phyloP scores from a whole-genome alignment of 108 stramenopile species.

The Thalassiosira profunda region DNA sequence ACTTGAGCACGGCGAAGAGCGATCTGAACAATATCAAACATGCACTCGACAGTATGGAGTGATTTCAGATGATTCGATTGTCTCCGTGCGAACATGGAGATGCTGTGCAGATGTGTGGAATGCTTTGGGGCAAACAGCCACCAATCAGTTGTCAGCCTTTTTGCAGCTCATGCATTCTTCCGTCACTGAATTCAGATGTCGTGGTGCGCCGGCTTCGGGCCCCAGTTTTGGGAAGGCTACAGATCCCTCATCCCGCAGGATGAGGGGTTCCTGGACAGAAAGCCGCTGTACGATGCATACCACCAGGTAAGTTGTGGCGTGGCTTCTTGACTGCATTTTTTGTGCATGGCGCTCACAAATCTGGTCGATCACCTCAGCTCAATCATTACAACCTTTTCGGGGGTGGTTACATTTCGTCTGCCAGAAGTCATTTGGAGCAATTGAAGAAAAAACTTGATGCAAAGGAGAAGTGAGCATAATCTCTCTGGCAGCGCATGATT shows the following conservation, averaged over 20 bases:
- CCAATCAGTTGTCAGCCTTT: background rate
- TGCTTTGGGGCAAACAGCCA: background rate
- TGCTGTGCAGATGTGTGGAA: background rate
- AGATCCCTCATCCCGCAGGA: constrained; percentile 48
- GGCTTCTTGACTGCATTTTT: background rate
- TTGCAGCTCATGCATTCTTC: background rate
- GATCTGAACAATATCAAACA: constrained; percentile 28
- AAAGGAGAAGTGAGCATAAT: constrained; percentile 9
- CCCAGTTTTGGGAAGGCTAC: constrained; percentile 56
- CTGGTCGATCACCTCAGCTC: background rate
- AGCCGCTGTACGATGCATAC: constrained; percentile 64
- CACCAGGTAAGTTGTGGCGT: constrained; percentile 36
- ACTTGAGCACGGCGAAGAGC: constrained; percentile 20
- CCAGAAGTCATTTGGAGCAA: constrained; percentile 46
- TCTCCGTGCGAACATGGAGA: too few relatives aligned
- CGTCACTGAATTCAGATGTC: constrained; percentile 26
- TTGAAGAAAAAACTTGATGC: constrained; percentile 40
- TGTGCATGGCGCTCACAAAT: background rate
- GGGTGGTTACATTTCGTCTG: constrained; percentile 48
- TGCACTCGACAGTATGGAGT: constrained; percentile 15
- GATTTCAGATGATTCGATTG: too few relatives aligned
- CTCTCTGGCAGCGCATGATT: too few relatives aligned
- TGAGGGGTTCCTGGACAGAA: constrained; percentile 54
- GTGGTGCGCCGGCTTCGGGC: constrained; percentile 49
- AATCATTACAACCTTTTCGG: constrained; percentile 74